These are phyloP conservation scores for Apiotrichum laibachii DNA, from an alignment of 1,284 basidiomycete species.

Conservation along the genomic window DNA sequence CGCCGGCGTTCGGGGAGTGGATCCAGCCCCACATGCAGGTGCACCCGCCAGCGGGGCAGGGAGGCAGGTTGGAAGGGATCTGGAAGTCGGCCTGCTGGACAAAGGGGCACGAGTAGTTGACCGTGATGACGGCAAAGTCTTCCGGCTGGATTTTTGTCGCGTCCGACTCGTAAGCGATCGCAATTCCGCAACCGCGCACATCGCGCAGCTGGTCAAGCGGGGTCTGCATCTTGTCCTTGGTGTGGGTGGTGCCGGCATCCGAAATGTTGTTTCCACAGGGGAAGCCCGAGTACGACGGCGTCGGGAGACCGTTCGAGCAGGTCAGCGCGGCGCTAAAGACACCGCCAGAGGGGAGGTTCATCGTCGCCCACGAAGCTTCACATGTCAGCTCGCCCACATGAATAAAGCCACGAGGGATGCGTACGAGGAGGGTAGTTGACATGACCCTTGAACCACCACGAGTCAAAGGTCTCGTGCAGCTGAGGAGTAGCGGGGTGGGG, in stretches of 20 bases:
- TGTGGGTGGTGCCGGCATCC: constrained; percentile 1
- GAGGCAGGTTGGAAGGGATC: constrained; percentile 63
- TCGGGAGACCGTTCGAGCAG: constrained; percentile 35
- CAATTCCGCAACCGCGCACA: constrained; percentile 46
- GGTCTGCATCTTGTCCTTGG: background rate
- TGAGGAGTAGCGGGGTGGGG: background rate
- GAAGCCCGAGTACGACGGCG: constrained; percentile 17
- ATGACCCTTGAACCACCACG: constrained; percentile 66
- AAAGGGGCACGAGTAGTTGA: constrained; percentile 72
- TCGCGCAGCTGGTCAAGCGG: background rate
- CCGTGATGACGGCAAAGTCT: constrained; percentile 68
- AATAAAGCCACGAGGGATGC: background rate
- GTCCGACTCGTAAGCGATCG: constrained; percentile 66
- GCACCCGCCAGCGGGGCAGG: constrained; percentile 66
- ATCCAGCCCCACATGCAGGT: constrained; percentile 73
- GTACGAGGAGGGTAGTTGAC: constrained; percentile 37
- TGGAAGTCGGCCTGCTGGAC: constrained; percentile 61
- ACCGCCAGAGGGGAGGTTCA: constrained; percentile 45
- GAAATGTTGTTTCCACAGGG: background rate
- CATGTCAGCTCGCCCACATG: background rate
- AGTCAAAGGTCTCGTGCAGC: constrained; percentile 56
- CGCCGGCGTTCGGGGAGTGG: constrained; percentile 32
- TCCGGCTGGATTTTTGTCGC: constrained; percentile 58
- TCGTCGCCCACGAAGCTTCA: constrained; percentile 27
- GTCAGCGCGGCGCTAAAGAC: constrained; percentile 37